Evolutionary conservation across 768 basidiomycete species (phyloP).

Genomic region (Auricularia heimuer): DNA sequence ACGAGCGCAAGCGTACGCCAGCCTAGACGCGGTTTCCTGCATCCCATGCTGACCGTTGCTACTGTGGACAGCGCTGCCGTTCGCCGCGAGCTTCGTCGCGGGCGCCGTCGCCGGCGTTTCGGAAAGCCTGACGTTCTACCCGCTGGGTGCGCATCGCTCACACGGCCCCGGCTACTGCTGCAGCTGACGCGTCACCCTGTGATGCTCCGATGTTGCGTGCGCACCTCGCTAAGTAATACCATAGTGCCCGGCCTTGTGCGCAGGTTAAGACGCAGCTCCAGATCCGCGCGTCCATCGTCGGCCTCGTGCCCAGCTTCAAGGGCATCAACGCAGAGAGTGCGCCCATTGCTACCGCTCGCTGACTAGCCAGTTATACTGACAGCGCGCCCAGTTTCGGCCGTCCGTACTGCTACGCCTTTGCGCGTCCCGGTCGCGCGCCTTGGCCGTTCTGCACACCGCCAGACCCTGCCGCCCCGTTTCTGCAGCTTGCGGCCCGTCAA

Average conservation of each 20-base stretch:
- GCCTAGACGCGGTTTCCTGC: too few species aligned
- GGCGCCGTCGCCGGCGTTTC: constrained; percentile 89
- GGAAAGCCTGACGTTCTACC: constrained; percentile 67
- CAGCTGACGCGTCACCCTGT: background rate
- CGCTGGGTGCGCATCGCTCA: constrained; percentile 53
- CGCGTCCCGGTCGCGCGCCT: too few species aligned
- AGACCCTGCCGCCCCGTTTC: constrained; percentile 90
- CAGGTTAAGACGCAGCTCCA: constrained; percentile 98
- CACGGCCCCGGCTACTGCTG: background rate
- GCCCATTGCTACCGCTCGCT: constrained; percentile 11
- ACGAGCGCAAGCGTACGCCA: too few species aligned
- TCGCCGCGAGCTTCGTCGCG: constrained; percentile 82
- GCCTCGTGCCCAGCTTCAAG: constrained; percentile 73
- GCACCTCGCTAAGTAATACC: too few species aligned
- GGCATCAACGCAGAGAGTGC: constrained; percentile 78
- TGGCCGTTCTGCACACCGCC: background rate
- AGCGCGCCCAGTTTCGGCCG: constrained; percentile 48
- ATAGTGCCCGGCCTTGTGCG: too few species aligned
- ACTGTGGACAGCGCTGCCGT: constrained; percentile 55
- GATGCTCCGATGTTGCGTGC: constrained; percentile 70
- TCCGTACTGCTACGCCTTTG: constrained; percentile 40
- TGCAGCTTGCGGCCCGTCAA: constrained; percentile 22
- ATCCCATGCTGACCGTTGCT: too few species aligned
- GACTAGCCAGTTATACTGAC: constrained; percentile 1
- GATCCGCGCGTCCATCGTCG: constrained; percentile 63